Base-by-base conservation (phyloP, 345 rosid genomes). In the thale cress (Arabidopsis thaliana) region DNA sequence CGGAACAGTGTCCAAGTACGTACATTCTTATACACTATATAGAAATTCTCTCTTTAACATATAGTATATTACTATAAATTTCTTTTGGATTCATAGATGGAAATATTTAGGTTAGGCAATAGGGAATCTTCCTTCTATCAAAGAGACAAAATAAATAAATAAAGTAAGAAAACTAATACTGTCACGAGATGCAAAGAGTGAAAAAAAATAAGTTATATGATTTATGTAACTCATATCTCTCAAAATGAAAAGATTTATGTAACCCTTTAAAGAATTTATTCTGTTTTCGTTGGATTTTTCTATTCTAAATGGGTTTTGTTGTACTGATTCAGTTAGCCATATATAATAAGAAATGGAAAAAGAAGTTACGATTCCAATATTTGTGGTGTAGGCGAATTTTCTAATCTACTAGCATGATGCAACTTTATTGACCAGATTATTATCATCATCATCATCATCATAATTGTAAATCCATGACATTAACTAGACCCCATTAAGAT, bases 101-200 rank as follows among this genome's bases (percentile, higher is more conserved):
- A 48, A 57, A 48, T 16, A 22, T 64, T 58, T 65, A 67, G 81
- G 79, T 49, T 74, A 71, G 56, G 65, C 59, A 64, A 77, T 57
- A 63, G 81, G 86, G 87, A 85, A 82, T 87, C 88, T 84, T 83
- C 75, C 74, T 80, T 33, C 78, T 76, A 57, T 78, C 82, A 79
- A 78, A 76, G 64, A 67, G 61, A 82, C 71, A 81, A 70, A 56
- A 59, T 32, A 80, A 56, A 73, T 16, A 16, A 16, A 16, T 16
- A 34, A 59, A 63, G 42, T 44, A 67, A 57, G 2, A 55, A 33
- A 56, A 33, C 33, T n/a, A 56, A 45, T 71, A 46, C 56, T 78
- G 65, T 11, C 71, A 70, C 52, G 20, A 61, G 37, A 46, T 25
- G 51, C 48, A 24, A 36, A 70, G 63, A 13, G 37, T 7, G 8